Conservation (phyloP, 345 rosid species). For the Erucastrum elatum region DNA sequence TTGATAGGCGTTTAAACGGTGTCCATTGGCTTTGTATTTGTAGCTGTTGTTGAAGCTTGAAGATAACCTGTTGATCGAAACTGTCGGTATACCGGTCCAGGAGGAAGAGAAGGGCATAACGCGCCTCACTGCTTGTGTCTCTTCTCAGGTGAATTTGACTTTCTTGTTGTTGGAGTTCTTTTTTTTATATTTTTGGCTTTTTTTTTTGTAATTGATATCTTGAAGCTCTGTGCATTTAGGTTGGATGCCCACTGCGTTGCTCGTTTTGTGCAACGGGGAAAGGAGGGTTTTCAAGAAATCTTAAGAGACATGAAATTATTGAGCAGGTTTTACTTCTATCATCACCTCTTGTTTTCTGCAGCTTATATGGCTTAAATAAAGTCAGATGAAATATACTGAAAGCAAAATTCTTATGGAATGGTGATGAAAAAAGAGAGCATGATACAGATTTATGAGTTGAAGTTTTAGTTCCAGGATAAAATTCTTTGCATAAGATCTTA, state of each 20-base stretch:
- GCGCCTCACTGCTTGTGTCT: slow-evolving; percentile 94
- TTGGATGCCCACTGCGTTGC: slow-evolving; percentile 92
- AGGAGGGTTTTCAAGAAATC: slow-evolving; percentile 96
- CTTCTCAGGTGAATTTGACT: slow-evolving; percentile 69
- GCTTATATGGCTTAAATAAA: slow-evolving; percentile 13
- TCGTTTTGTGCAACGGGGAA: slow-evolving; percentile 99
- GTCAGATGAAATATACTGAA: not conserved
- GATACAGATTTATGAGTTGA: not conserved
- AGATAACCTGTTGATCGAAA: slow-evolving; percentile 87
- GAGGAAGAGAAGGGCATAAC: slow-evolving; percentile 75
- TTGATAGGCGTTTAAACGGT: slow-evolving; percentile 1
- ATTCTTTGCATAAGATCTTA: not conserved
- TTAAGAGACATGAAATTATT: slow-evolving; percentile 77
- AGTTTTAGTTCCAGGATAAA: slow-evolving; percentile 8
- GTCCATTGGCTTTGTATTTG: slow-evolving; percentile 13
- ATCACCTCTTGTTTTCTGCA: slow-evolving; percentile 20
- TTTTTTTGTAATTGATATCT: slow-evolving; percentile 19
- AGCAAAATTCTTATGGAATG: not conserved
- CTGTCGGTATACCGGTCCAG: slow-evolving; percentile 91
- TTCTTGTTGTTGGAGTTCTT: slow-evolving; percentile 7
- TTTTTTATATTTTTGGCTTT: slow-evolving; percentile 15
- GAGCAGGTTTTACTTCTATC: slow-evolving; percentile 63
- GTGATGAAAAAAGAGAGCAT: not conserved
- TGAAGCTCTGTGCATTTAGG: slow-evolving; percentile 49
- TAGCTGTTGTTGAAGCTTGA: slow-evolving; percentile 79